phyloP scores from a whole-genome alignment of 2,329 filamentous ascomycete genomes.

The Trichoderma sp. region DNA sequence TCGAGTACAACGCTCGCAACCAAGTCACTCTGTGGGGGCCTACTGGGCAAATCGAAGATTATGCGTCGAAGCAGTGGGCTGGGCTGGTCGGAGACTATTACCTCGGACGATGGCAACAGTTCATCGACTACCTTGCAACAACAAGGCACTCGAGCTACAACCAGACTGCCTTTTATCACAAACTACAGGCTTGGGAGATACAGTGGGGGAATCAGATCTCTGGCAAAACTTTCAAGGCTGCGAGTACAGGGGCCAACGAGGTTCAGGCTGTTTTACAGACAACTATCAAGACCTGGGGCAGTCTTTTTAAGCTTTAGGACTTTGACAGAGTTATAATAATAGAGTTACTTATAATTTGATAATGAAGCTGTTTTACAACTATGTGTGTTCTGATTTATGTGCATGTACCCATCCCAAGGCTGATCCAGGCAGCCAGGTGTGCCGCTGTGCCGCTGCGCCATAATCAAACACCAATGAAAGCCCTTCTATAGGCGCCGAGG shows the following conservation, averaged over 20 bases:
- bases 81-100: conserved; percentile 52
- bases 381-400: not conserved
- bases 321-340: not conserved
- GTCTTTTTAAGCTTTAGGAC: not conserved
- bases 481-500: no score
- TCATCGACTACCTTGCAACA: conserved; percentile 43
- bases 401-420: not conserved
- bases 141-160: conserved; percentile 23
- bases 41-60: conserved; percentile 49
- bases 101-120: conserved; percentile 48
- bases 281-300: conserved; percentile 3
- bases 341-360: not conserved
- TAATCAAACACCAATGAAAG: no score
- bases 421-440: no score
- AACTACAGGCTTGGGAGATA: conserved; percentile 19
- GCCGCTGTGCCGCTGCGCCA: no score
- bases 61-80: conserved; percentile 52
- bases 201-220: conserved; percentile 16
- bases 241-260: not conserved
- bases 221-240: not conserved
- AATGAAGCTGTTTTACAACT: not conserved
- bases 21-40: conserved; percentile 55
- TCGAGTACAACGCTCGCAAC: conserved; percentile 50
- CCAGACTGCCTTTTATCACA: conserved; percentile 23
- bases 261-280: conserved; percentile 1